Evolutionary conservation across 2,329 filamentous ascomycete genomes (phyloP), one percentile per base, ranked within the genome.

Genomic region (Knufia petricola): DNA sequence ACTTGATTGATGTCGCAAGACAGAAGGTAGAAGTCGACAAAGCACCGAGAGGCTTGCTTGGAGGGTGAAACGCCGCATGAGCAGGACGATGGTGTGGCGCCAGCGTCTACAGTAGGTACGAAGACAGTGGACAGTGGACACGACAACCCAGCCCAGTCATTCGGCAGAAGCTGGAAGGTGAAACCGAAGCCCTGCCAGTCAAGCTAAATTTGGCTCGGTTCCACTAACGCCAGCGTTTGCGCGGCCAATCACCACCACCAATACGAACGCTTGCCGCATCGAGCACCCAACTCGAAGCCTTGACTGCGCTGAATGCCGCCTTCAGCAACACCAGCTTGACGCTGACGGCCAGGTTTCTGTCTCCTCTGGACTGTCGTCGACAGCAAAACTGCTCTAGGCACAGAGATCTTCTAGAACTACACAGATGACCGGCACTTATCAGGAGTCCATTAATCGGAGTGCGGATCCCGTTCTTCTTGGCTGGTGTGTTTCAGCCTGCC

Each of bases 401-500:
- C n/a, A n/a, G n/a, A n/a, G n/a, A n/a, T n/a, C n/a, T n/a, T n/a
- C n/a, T n/a, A n/a, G n/a, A n/a, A n/a, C n/a, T n/a, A n/a, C n/a
- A n/a, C n/a, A n/a, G n/a, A n/a, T n/a, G n/a, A n/a, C n/a, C n/a
- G n/a, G n/a, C n/a, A n/a, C n/a, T n/a, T n/a, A 30, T 7, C 7
- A 7, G 28, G 32, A 36, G 43, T 24, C 32, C 19, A 37, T 13
- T 26, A 13, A 7, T 8, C 32, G 8, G 13, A 3, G 42, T 7
- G 8, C 42, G 36, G 21, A 20, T 4, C 32, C 8, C 20, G 32
- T 10, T 21, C 44, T 6, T 13, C 32, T 28, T 41, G 21, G 3
- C n/a, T 41, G 39, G 20, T 9, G 39, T 26, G 39, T 41, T 41
- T 41, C 39, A 41, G 39, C 39, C 39, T 41, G 39, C 39, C 24